Evolutionary conservation across 176 grass and related monocot genomes (phyloP).

Genomic region (barley (Hordeum vulgare)): MorexV3_pseudomolecules_assembly NC_058520.1:525666486-525666985

Average conservation of each 20-base stretch:
- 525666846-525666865: background rate
- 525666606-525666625: background rate
- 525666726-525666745: background rate
- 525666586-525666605: background rate
- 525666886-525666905: background rate
- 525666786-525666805: background rate
- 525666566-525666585: background rate
- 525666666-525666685: background rate
- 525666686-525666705: background rate
- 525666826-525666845: background rate
- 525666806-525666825: background rate
- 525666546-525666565: background rate
- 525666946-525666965: slow-evolving; percentile 10
- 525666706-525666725: background rate
- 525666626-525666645: background rate
- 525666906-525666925: slow-evolving; percentile 28
- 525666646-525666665: background rate
- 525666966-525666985: background rate
- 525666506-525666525: background rate
- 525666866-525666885: background rate
- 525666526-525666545: background rate
- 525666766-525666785: background rate
- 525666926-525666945: background rate
- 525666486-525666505: background rate
- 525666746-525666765: background rate